Evolutionary conservation across 768 basidiomycete genomes (phyloP), one percentile per base, ranked within the genome.

Genomic region (Leucocoprinus leucothites): DNA sequence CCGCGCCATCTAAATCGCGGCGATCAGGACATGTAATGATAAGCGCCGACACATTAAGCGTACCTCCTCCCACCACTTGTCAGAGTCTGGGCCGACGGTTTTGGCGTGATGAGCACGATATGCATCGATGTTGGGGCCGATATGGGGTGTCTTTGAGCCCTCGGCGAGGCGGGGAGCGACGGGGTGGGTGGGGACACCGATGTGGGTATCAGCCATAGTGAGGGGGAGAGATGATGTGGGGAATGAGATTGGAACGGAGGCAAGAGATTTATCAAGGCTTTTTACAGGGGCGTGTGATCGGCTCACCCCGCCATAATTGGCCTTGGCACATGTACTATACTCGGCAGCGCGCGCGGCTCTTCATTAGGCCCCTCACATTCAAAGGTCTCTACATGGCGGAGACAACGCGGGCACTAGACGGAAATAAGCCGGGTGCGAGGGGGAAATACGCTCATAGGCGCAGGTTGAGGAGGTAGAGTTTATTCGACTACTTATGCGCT

Each of bases 11-110:
- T 89, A 53, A 25, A 49, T 11, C 58, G 25, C 40, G 31, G 53
- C 21, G 25, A 57, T 50, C 49, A 42, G 51, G 47, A 47, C 22
- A 36, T 38, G 50, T 18, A 35, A 31, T 28, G 16, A 47, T 1
- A 38, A n/a, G 42, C 14, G 18, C 14, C 11, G 8, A 26, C 31
- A 28, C 18, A 25, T 36, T 18, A 18, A 4, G 60, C 79, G 52
- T 35, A 87, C 91, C 79, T 87, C 83, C 41, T 82, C 82, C 94
- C 94, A 98, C 90, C 91, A 98, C 58, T 77, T 75, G 64, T 98
- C 94, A 13, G 83, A 85, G 61, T 82, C 81, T 51, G 82, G 75
- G 21, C 91, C 94, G 26, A 96, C 64, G 11, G 91, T 91, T 68
- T 82, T 70, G 4, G 74, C 71, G 70, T 95, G 92, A 21, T 79